Conservation (phyloP, 805 yeast genomes). For the Cyberlindnera xylosilytica region DNA sequence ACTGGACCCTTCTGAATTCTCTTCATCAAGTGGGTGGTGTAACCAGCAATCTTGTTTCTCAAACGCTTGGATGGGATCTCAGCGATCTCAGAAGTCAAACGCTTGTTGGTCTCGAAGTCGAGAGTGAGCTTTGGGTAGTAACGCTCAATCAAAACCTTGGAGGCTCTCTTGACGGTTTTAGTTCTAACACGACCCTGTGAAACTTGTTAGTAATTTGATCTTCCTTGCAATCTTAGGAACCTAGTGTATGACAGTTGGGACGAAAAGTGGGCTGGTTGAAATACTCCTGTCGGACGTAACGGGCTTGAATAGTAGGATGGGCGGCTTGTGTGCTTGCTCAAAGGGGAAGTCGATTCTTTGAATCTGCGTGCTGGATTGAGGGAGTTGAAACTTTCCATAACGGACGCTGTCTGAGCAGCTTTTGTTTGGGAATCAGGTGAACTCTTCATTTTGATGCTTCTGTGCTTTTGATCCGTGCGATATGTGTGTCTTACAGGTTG, state of each 20-base stretch:
- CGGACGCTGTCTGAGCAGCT: too few species aligned
- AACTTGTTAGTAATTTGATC: slow-evolving; percentile 21
- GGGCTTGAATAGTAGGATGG: neutral
- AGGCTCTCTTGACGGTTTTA: slow-evolving; percentile 99
- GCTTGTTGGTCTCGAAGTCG: slow-evolving; percentile 99
- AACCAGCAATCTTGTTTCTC: slow-evolving; percentile 99
- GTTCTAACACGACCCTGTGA: slow-evolving; percentile 99
- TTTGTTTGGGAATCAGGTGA: too few species aligned
- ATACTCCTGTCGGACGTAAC: neutral
- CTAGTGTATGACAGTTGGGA: neutral
- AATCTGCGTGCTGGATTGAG: too few species aligned
- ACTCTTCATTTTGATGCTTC: too few species aligned
- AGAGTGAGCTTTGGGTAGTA: slow-evolving; percentile 99
- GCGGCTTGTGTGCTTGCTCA: too few species aligned
- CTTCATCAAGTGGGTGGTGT: slow-evolving; percentile 99
- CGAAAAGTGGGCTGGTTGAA: neutral
- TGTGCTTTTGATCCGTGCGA: too few species aligned
- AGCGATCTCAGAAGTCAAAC: slow-evolving; percentile 97
- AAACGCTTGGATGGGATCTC: slow-evolving; percentile 99
- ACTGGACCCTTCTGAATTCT: slow-evolving; percentile 99
- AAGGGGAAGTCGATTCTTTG: too few species aligned
- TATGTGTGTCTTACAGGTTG: too few species aligned
- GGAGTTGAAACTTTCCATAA: too few species aligned
- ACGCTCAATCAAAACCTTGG: slow-evolving; percentile 98
- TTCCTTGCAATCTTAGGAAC: neutral